These are phyloP conservation scores for Rhododendron molle DNA, from an alignment of 148 eudicot species.

Conservation along the genomic window DNA sequence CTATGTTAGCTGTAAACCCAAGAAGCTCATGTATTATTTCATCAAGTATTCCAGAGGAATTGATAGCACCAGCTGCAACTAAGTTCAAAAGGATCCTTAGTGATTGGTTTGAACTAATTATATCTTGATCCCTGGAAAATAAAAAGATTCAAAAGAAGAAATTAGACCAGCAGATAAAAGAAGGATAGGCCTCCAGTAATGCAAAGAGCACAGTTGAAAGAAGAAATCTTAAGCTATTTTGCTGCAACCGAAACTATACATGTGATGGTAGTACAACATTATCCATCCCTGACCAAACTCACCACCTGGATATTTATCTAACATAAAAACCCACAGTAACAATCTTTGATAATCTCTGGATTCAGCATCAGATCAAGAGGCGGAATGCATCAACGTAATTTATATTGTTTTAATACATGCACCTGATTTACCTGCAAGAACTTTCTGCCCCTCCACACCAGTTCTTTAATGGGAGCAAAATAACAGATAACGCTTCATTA, in stretches of 20 bases:
- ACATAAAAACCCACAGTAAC: not conserved
- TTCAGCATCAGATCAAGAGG: not conserved
- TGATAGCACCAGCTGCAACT: constrained; percentile 75
- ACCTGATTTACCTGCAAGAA: constrained; percentile 46
- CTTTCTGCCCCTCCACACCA: constrained; percentile 39
- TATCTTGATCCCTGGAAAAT: constrained; percentile 64
- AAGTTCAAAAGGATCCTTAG: constrained; percentile 80
- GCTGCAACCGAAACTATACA: not conserved
- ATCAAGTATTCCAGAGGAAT: constrained; percentile 46
- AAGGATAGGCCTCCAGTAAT: not conserved
- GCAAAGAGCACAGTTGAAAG: not conserved
- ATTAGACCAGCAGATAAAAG: not conserved
- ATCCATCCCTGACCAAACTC: not conserved
- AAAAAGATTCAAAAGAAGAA: not conserved
- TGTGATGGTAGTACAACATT: not conserved
- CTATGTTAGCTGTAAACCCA: constrained; percentile 50
- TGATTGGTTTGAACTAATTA: constrained; percentile 56
- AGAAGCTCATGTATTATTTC: constrained; percentile 75
- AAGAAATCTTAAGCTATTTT: not conserved
- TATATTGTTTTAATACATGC: not conserved
- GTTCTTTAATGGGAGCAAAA: constrained; percentile 64
- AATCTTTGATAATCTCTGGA: not conserved
- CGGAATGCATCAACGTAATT: not conserved
- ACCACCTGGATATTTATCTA: not conserved
- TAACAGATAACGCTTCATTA: constrained; percentile 59